Conservation (phyloP, 768 basidiomycete species). For the Piloderma croceum region DNA sequence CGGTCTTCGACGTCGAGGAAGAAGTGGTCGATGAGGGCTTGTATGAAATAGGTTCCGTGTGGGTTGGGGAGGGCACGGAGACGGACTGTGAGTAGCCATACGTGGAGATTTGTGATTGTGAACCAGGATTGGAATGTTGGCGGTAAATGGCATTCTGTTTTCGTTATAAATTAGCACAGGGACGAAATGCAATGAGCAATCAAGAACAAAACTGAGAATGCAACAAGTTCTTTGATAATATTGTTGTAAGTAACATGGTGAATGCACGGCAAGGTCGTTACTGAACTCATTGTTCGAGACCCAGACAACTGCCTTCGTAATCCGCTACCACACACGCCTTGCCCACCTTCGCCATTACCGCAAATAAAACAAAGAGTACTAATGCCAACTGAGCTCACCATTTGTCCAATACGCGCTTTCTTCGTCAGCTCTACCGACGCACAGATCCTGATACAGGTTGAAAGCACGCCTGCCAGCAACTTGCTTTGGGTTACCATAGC, state of each 20-base stretch:
- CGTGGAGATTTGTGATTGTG: slow-evolving; percentile 84
- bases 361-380: too few relatives aligned
- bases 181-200: slow-evolving; percentile 6
- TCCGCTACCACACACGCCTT: too few relatives aligned
- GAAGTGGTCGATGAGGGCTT: slow-evolving; percentile 89
- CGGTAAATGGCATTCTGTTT: slow-evolving; percentile 81
- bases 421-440: slow-evolving; percentile 51
- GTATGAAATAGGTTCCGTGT: slow-evolving; percentile 63
- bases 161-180: too few relatives aligned
- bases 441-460: slow-evolving; percentile 51
- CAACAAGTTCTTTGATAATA: not conserved
- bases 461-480: slow-evolving; percentile 55
- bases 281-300: too few relatives aligned
- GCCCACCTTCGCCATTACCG: too few relatives aligned
- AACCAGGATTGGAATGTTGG: slow-evolving; percentile 98
- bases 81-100: slow-evolving; percentile 87
- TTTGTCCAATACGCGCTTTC: slow-evolving; percentile 60
- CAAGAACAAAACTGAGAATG: not conserved
- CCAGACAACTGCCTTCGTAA: too few relatives aligned
- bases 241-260: not conserved
- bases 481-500: slow-evolving; percentile 59
- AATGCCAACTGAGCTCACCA: too few relatives aligned
- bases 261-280: too few relatives aligned
- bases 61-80: slow-evolving; percentile 73
- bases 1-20: slow-evolving; percentile 92